A percentile compares a stretch with the other conserved stretches of the same genome.
These are phyloP conservation scores for Solanum hybrid DNA, from an alignment of 305 asterid genomes.

Conservation along the genomic window DNA sequence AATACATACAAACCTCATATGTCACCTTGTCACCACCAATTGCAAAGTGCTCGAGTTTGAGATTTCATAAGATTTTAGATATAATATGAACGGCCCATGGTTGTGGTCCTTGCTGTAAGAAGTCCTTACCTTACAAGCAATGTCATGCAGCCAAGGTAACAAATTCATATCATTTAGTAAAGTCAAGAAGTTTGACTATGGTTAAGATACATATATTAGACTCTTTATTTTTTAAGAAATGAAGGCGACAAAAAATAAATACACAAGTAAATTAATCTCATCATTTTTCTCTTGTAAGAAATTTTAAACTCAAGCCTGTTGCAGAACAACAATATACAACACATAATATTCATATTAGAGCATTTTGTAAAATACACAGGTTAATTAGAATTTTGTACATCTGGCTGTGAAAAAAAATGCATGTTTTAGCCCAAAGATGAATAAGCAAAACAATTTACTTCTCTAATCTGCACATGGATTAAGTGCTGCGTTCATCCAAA, in stretches of 20 bases:
- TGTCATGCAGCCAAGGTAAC: not conserved
- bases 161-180: not conserved
- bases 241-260: not conserved
- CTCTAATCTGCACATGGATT: conserved; percentile 47
- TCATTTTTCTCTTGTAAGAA: not conserved
- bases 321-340: not conserved
- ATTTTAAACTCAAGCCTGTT: not conserved
- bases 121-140: conserved; percentile 13
- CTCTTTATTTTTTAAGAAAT: no score
- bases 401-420: no score
- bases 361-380: no score
- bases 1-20: not conserved
- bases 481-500: conserved; percentile 72
- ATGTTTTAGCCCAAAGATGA: not conserved
- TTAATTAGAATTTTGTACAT: no score
- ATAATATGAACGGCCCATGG: not conserved
- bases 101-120: not conserved
- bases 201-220: no score
- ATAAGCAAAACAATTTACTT: conserved; percentile 22
- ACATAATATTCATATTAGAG: no score
- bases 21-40: not conserved
- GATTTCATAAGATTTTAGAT: not conserved
- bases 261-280: not conserved
- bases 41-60: not conserved
- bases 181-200: no score